A percentile compares a stretch with the other conserved stretches of the same genome.
These are phyloP conservation scores for Articulospora tetracladia DNA, from an alignment of 495 filamentous ascomycete genomes.

Conservation along the genomic window DNA sequence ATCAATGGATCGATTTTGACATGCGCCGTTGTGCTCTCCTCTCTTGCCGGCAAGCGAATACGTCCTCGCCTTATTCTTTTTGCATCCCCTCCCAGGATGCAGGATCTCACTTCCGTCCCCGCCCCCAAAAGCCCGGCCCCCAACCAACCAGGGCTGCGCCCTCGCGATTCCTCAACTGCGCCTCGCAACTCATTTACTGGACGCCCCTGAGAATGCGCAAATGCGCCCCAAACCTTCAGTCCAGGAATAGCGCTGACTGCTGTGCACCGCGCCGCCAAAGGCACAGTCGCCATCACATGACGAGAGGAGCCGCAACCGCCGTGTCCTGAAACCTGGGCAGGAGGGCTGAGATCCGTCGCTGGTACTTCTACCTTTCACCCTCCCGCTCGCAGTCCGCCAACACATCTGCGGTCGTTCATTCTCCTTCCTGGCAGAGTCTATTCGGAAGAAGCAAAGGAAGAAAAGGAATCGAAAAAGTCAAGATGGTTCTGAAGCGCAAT, in stretches of 20 bases:
- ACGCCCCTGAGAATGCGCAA: neutral
- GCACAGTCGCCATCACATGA: neutral
- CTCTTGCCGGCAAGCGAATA: too few species aligned
- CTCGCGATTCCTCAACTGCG: neutral
- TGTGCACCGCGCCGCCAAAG: neutral
- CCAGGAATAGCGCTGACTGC: neutral
- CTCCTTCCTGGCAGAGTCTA: neutral
- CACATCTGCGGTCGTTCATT: neutral
- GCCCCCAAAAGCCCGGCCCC: neutral
- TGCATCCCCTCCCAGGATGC: too few species aligned
- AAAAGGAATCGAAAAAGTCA: neutral
- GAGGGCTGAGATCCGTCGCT: neutral
- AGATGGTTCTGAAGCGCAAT: slow-evolving; percentile 21
- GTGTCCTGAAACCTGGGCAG: neutral
- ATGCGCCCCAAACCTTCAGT: neutral
- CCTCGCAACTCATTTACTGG: neutral
- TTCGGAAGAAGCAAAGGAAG: neutral
- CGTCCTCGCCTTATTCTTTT: too few species aligned
- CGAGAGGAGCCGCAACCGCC: neutral
- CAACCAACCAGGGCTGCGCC: neutral
- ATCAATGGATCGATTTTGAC: too few species aligned
- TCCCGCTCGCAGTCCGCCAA: neutral
- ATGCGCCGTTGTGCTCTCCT: too few species aligned
- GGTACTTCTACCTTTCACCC: neutral
- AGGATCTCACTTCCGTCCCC: too few species aligned